phyloP scores from a whole-genome alignment of 139 green algal genomes.

The Astrephomene gubernaculifera region DNA sequence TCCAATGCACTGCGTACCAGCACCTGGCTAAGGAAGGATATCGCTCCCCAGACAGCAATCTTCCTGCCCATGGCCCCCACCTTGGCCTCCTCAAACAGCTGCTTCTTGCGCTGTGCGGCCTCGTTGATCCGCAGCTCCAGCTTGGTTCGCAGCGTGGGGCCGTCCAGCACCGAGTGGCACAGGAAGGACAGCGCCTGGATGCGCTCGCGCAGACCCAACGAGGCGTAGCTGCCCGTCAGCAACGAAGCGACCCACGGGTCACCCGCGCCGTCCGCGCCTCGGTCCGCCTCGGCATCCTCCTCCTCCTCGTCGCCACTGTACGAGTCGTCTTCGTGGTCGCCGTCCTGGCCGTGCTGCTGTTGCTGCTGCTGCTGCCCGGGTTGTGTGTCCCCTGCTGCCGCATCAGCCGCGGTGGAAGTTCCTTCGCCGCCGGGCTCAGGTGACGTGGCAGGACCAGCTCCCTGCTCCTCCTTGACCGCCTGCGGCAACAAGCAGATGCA shows the following conservation, averaged over 20 bases:
- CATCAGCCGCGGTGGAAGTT: background rate
- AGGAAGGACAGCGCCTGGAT: constrained; percentile 74
- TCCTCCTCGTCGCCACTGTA: constrained; percentile 45
- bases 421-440: background rate
- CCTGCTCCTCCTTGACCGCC: constrained; percentile 23
- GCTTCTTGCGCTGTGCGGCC: constrained; percentile 57
- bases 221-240: constrained; percentile 67
- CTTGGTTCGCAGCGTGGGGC: constrained; percentile 60
- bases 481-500: too few relatives aligned
- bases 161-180: constrained; percentile 64
- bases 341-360: background rate
- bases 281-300: constrained; percentile 44
- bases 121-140: constrained; percentile 76
- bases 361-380: background rate
- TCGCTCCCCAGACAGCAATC: too few relatives aligned
- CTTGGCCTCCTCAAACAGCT: constrained; percentile 72
- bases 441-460: background rate
- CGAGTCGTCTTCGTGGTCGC: constrained; percentile 19
- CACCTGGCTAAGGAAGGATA: too few relatives aligned
- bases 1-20: background rate
- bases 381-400: background rate
- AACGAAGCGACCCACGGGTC: constrained; percentile 32
- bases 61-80: constrained; percentile 26
- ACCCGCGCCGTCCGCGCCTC: constrained; percentile 34
- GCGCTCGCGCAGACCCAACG: constrained; percentile 67